Conservation (phyloP, 2,329 filamentous ascomycete genomes). For the Ophiosphaerella herpotricha region DNA sequence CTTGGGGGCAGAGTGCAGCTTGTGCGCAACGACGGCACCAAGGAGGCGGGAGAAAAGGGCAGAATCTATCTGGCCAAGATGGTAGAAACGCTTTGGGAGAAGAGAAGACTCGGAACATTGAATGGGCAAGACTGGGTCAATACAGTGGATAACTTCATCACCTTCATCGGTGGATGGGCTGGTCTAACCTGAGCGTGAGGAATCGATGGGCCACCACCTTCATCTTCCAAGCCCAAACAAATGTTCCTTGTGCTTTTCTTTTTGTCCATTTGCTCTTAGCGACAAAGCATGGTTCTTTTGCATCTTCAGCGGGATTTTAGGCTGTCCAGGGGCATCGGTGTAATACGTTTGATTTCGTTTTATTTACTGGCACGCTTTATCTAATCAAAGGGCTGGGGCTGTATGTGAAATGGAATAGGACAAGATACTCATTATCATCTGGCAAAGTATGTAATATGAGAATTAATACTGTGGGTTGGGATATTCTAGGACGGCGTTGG, state of each 20-base stretch:
- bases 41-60: slow-evolving; percentile 36
- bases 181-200: background rate
- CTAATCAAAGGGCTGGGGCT: too few relatives aligned
- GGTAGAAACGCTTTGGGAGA: slow-evolving; percentile 40
- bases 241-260: background rate
- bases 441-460: too few relatives aligned
- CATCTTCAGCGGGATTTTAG: slow-evolving; percentile 5
- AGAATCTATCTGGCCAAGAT: slow-evolving; percentile 24
- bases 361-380: too few relatives aligned
- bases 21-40: slow-evolving; percentile 40
- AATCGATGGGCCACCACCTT: background rate
- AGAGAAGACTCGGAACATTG: slow-evolving; percentile 33
- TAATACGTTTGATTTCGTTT: too few relatives aligned
- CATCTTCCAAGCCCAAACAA: background rate
- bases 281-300: slow-evolving; percentile 5
- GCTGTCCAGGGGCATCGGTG: background rate
- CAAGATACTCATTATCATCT: too few relatives aligned
- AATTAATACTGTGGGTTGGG: too few relatives aligned
- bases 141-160: slow-evolving; percentile 42
- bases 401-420: too few relatives aligned
- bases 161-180: slow-evolving; percentile 38
- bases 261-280: background rate
- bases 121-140: slow-evolving; percentile 43
- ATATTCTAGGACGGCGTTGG: too few relatives aligned
- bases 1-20: slow-evolving; percentile 36